Conservation (phyloP, 345 rosid species). For the Litchi chinensis region DNA sequence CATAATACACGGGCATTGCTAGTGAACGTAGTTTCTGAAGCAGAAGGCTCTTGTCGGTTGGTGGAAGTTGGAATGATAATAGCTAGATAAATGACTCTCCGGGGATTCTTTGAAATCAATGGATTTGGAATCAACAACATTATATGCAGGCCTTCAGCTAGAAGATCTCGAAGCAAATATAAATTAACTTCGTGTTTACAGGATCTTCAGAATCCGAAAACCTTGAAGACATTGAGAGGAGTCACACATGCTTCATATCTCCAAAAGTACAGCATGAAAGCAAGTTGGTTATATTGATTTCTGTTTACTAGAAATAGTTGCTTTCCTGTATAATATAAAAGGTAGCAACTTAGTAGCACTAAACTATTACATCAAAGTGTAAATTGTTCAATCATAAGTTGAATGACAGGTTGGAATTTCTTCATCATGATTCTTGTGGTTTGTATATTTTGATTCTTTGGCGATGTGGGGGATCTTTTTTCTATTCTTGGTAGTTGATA, state of each 20-base stretch:
- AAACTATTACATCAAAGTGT: neutral
- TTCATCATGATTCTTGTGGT: neutral
- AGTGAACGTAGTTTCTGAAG: neutral
- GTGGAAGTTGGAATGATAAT: neutral
- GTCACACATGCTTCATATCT: neutral
- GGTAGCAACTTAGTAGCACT: neutral
- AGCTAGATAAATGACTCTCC: neutral
- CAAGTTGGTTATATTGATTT: no score
- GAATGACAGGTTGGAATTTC: slow-evolving; percentile 2
- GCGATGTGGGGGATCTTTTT: no score
- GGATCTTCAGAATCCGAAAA: neutral
- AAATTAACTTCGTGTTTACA: neutral
- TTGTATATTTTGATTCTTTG: no score
- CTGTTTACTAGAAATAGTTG: no score
- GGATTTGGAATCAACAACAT: neutral
- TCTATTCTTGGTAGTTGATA: no score
- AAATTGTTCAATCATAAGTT: neutral
- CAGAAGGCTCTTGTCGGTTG: neutral
- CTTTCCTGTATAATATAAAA: neutral
- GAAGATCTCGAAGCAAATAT: neutral
- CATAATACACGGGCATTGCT: neutral
- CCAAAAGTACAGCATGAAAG: neutral
- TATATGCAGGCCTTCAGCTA: neutral
- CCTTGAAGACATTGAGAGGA: neutral
- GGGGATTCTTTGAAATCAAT: neutral